These are phyloP conservation scores for Grigorovia yakushimaensis DNA, from an alignment of 805 yeast genomes.

Conservation along the genomic window DNA sequence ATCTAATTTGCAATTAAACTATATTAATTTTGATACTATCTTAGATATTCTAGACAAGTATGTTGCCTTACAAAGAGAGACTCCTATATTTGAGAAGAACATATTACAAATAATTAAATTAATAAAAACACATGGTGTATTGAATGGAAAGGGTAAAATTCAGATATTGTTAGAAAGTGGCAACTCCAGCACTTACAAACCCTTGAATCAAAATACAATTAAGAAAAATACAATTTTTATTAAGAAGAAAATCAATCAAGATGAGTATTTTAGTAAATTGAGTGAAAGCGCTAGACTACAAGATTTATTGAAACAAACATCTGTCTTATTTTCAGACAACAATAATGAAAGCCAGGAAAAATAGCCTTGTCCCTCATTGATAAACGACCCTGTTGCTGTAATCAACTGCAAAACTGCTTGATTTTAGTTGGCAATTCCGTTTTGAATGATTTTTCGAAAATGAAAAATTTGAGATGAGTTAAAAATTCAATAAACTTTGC, in stretches of 20 bases:
- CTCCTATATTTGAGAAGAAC: conserved; percentile 11
- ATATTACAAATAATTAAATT: conserved; percentile 19
- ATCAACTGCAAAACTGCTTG: background rate
- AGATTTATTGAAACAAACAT: background rate
- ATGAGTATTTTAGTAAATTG: background rate
- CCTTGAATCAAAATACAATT: background rate
- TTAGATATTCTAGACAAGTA: conserved; percentile 16
- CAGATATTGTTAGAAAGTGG: background rate
- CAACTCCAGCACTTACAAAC: background rate
- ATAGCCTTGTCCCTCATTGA: no score
- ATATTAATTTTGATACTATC: conserved; percentile 18
- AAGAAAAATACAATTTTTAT: background rate
- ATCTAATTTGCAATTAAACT: conserved; percentile 2
- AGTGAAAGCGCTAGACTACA: background rate
- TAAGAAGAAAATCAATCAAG: background rate
- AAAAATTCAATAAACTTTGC: background rate
- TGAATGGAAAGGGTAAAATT: background rate
- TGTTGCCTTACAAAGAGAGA: conserved; percentile 7
- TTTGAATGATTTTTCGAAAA: background rate
- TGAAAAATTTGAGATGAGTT: background rate
- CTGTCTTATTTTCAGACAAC: background rate
- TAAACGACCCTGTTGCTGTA: background rate
- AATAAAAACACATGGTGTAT: conserved; percentile 18
- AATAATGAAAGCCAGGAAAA: background rate
- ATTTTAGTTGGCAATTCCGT: background rate